Evolutionary conservation across 2,329 filamentous ascomycete species (phyloP).

Genomic region (Phialophora chinensis): DNA sequence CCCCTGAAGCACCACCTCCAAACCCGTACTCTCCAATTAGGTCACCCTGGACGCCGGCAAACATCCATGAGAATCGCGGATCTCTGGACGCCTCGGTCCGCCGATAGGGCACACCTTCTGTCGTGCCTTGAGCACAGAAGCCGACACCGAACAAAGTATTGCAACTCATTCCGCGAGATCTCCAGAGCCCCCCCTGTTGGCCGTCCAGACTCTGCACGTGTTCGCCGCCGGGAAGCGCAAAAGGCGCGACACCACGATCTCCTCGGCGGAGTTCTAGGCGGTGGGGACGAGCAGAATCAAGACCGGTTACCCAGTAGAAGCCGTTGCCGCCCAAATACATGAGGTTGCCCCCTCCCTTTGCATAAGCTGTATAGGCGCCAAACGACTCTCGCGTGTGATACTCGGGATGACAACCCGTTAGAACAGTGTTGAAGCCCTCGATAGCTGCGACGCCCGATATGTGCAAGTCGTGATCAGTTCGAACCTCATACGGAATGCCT

Average conservation of each 20-base stretch:
- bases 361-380: slow-evolving; percentile 42
- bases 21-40: slow-evolving; percentile 41
- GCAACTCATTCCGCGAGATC: slow-evolving; percentile 42
- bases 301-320: slow-evolving; percentile 43
- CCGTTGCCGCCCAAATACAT: slow-evolving; percentile 50
- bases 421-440: slow-evolving; percentile 38
- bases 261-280: slow-evolving; percentile 46
- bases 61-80: slow-evolving; percentile 36
- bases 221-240: slow-evolving; percentile 30
- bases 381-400: slow-evolving; percentile 44
- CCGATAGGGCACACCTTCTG: slow-evolving; percentile 41
- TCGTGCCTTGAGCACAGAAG: slow-evolving; percentile 43
- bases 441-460: slow-evolving; percentile 36
- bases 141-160: slow-evolving; percentile 45
- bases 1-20: slow-evolving; percentile 45
- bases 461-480: slow-evolving; percentile 49
- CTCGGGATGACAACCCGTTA: slow-evolving; percentile 46
- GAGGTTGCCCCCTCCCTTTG: slow-evolving; percentile 43
- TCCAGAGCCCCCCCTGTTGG: slow-evolving; percentile 45
- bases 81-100: slow-evolving; percentile 28
- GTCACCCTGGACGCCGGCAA: slow-evolving; percentile 34
- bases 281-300: slow-evolving; percentile 39
- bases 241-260: slow-evolving; percentile 41
- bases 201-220: slow-evolving; percentile 39
- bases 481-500: slow-evolving; percentile 44